Percentiles rank a stretch among this genome's conserved stretches.
Evolutionary conservation across 352 stramenopile genomes (phyloP).

Genomic region (Thalassiosira oceanica): DNA sequence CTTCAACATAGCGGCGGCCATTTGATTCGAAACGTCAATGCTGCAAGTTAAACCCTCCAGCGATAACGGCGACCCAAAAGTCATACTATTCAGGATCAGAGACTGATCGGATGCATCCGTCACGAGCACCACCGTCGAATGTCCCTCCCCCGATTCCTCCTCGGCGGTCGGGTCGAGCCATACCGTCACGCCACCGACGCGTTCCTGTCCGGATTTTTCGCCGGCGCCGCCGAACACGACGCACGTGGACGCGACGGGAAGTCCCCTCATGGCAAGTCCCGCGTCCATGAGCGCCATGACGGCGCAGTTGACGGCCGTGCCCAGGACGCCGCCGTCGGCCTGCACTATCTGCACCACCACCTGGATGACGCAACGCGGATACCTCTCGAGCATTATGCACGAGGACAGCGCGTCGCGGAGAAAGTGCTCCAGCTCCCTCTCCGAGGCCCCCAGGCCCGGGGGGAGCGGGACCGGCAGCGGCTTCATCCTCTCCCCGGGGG

Average conservation of each 20-base stretch:
- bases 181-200: constrained; percentile 6
- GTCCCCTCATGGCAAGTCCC: constrained; percentile 59
- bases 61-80: no score
- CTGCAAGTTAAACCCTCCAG: no score
- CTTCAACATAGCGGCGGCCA: no score
- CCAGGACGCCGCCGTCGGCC: constrained; percentile 60
- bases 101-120: no score
- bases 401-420: constrained; percentile 26
- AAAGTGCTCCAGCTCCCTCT: constrained; percentile 48
- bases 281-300: constrained; percentile 77
- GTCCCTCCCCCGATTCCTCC: constrained; percentile 49
- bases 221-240: no score
- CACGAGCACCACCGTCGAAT: constrained; percentile 25
- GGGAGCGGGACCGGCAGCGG: no score
- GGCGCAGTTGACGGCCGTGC: constrained; percentile 58
- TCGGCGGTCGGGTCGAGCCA: constrained; percentile 58
- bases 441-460: constrained; percentile 31
- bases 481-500: no score
- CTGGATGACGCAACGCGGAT: constrained; percentile 63
- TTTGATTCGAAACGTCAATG: no score
- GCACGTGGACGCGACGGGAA: constrained; percentile 69
- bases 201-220: no score
- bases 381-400: constrained; percentile 48
- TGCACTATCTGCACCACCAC: constrained; percentile 69
- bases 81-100: no score